A percentile compares a stretch with the other conserved stretches of the same genome.
Conservation (phyloP, 495 filamentous ascomycete genomes). For the Evernia prunastri region DNA sequence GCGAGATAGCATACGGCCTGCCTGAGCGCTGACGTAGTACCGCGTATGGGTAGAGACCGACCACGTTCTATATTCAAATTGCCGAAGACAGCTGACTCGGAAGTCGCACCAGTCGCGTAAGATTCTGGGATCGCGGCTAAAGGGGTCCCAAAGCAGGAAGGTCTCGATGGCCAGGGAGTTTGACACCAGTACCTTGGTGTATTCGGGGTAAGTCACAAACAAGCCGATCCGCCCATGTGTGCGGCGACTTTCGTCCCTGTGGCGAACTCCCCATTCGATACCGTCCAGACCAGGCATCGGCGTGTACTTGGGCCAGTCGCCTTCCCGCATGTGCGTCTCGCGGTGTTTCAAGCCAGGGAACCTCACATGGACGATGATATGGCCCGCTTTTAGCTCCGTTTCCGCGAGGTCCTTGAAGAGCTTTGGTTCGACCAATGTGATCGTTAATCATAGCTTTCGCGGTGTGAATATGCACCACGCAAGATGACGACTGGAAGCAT, state of each 20-base stretch:
- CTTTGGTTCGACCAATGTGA: neutral
- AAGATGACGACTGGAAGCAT: neutral
- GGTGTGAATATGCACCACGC: neutral
- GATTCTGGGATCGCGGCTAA: neutral
- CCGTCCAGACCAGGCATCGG: neutral
- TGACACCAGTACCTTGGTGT: neutral
- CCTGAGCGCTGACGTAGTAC: slow-evolving; percentile 40
- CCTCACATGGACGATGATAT: neutral
- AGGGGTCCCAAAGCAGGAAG: neutral
- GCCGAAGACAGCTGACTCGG: neutral
- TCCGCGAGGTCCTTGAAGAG: neutral
- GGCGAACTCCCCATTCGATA: neutral
- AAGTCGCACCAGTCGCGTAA: neutral
- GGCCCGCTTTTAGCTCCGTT: neutral
- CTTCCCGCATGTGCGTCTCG: neutral
- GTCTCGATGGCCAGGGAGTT: neutral
- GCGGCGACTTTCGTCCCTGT: neutral
- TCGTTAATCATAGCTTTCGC: neutral
- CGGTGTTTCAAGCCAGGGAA: neutral
- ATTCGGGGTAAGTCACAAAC: neutral
- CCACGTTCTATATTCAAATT: neutral
- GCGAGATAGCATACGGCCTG: slow-evolving; percentile 42
- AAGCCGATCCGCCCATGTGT: neutral
- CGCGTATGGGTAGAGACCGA: slow-evolving; percentile 32
- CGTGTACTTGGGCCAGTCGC: neutral